phyloP scores from a whole-genome alignment of 169 alveolate species.

The Plasmodium cynomolgi region DNA sequence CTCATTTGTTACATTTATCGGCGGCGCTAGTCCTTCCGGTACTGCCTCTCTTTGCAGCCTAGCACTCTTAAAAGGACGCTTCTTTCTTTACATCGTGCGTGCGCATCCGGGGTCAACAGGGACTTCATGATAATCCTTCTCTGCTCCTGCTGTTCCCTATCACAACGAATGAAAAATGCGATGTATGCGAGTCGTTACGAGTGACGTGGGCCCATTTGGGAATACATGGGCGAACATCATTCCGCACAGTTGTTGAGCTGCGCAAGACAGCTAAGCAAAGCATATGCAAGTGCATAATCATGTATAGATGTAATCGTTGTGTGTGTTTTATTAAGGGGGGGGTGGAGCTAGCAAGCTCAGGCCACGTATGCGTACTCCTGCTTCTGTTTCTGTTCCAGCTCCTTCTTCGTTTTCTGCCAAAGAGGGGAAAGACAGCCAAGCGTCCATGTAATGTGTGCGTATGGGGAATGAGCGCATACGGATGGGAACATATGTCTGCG shows the following conservation, averaged over 20 bases:
- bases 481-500: background rate
- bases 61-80: background rate
- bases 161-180: background rate
- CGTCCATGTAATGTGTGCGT: background rate
- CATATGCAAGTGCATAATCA: background rate
- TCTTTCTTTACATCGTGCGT: conserved; percentile 43
- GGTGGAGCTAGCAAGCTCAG: background rate
- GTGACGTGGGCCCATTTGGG: background rate
- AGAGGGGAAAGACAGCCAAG: background rate
- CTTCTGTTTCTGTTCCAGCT: conserved; percentile 44
- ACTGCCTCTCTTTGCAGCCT: background rate
- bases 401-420: conserved; percentile 40
- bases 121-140: conserved; percentile 62
- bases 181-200: background rate
- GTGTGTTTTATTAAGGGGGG: background rate
- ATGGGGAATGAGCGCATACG: background rate
- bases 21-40: background rate
- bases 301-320: background rate
- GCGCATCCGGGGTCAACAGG: conserved; percentile 72
- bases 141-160: conserved; percentile 60
- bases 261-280: background rate
- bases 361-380: conserved; percentile 13
- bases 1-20: background rate
- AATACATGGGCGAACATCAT: background rate
- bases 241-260: background rate